Conservation (phyloP, 331 rosid genomes). For the Dryas integrifolia region DNA sequence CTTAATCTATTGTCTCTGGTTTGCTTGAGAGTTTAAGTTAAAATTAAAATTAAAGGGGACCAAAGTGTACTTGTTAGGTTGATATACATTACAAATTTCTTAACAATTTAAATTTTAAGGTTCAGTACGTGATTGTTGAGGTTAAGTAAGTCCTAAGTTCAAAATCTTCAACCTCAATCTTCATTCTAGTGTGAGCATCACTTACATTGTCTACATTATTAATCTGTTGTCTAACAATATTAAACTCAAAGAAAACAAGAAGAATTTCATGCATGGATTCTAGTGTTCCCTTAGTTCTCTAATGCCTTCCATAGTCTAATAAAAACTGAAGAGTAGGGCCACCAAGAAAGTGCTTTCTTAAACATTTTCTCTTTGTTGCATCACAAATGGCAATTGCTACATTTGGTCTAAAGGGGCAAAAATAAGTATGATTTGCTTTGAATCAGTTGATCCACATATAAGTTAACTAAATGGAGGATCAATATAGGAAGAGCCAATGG, state of each 20-base stretch:
- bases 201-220: no score
- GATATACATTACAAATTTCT: no score
- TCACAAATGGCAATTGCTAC: not conserved
- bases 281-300: not conserved
- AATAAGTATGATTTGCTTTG: not conserved
- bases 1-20: no score
- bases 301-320: no score
- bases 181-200: no score
- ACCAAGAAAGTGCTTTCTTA: not conserved
- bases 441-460: not conserved
- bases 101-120: no score
- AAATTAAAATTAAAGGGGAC: not conserved
- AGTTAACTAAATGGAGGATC: not conserved
- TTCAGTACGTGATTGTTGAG: no score
- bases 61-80: not conserved
- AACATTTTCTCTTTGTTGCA: not conserved
- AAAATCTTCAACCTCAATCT: no score
- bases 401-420: constrained; percentile 3
- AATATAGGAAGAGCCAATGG: not conserved
- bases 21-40: not conserved
- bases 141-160: no score
- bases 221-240: no score
- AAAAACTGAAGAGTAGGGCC: not conserved
- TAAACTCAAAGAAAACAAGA: not conserved
- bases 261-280: not conserved